Base-by-base conservation (phyloP, 768 basidiomycete genomes). In the Pholiota molesta region DNA sequence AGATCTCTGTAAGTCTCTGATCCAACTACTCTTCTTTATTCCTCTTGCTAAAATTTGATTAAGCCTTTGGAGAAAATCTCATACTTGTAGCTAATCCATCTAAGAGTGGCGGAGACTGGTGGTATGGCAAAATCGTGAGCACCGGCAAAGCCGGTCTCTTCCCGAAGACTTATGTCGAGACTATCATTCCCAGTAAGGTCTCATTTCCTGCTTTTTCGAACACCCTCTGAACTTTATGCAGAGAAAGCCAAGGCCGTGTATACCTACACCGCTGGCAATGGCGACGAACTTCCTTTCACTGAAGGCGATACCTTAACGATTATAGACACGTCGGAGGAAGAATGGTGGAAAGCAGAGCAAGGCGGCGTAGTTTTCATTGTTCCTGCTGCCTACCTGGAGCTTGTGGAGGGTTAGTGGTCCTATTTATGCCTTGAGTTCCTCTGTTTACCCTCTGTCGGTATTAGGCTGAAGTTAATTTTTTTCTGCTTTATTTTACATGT, bases 331-430 rank as follows among this genome's bases (percentile, higher is more conserved):
- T 83, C 83, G 57, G 97, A 98, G 66, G 81, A 79, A 56, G 92
- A 93, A 68, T 99, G 97, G 97, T 99, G 94, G 94, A 98, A 96
- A 79, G 91, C 90, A 40, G 96, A 98, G 77, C 84, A 85, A 69
- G 87, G 84, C 52, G 97, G 97, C 21, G 75, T 88, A 63, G 87
- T 97, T 56, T 92, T 91, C 77, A 88, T 95, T 70, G 95, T 95
- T 4, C 97, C 97, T 56, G 94, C 95, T 26, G 86, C 89, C 19
- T 99, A 99, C 74, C 74, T 99, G 73, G 92, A 97, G 76, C 74
- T 88, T 68, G 81, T 82, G 71, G 86, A 90, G 86, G 93, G 97
- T 97, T 89, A 97, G 96, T 97, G 75, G 68, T 69, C 72, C 75
- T 67, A 51, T 62, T 78, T 69, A 75, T 74, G 74, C 77, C 81